phyloP scores from a whole-genome alignment of 116 monocot species.

The Phalaenopsis hybrid region DNA sequence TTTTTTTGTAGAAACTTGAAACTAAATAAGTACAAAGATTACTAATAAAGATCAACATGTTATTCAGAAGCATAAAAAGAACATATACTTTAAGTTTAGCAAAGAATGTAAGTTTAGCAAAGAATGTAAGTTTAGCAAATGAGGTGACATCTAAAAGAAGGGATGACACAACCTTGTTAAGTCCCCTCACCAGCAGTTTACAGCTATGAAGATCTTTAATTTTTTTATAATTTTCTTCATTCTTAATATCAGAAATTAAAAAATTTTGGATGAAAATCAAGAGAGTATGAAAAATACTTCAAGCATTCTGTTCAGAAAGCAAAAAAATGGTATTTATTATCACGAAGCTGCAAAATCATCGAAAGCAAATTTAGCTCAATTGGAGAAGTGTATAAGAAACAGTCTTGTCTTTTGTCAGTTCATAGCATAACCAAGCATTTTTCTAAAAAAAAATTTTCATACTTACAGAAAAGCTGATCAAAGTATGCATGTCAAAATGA shows the following conservation, averaged over 20 bases:
- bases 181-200: conserved; percentile 15
- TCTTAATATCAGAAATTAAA: conserved; percentile 22
- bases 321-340: conserved; percentile 12
- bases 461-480: conserved; percentile 36
- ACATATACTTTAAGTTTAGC: too few relatives aligned
- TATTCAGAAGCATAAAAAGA: background rate
- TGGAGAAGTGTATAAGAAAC: conserved; percentile 42
- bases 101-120: background rate
- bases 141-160: conserved; percentile 20
- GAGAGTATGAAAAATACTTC: conserved; percentile 12
- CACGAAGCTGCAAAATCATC: conserved; percentile 14
- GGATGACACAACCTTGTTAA: conserved; percentile 17
- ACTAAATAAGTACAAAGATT: too few relatives aligned
- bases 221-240: conserved; percentile 13
- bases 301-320: conserved; percentile 44
- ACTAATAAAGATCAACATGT: too few relatives aligned
- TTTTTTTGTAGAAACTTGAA: too few relatives aligned
- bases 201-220: conserved; percentile 9
- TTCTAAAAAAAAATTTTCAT: conserved; percentile 21
- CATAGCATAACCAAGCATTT: conserved; percentile 39
- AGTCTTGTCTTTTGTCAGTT: conserved; percentile 35
- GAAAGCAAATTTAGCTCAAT: conserved; percentile 28
- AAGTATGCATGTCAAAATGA: conserved; percentile 37
- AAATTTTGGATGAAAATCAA: conserved; percentile 36
- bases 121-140: background rate